phyloP scores from a whole-genome alignment of 208 protist genomes.

The Lotmaria passim region DNA sequence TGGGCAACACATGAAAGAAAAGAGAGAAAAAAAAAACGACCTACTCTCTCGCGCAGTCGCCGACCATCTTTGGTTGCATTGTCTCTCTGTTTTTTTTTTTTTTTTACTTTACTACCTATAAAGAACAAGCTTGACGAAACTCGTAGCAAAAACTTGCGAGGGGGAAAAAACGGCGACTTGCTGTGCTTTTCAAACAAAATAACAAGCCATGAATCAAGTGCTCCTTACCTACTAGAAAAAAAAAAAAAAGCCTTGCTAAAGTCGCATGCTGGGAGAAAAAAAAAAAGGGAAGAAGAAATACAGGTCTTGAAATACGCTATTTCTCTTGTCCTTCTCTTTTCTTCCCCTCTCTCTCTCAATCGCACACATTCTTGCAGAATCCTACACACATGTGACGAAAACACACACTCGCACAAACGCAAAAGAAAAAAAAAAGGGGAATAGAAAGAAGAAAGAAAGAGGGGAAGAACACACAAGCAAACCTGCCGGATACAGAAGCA shows the following conservation, averaged over 20 bases:
- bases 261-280: background rate
- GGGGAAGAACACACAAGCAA: background rate
- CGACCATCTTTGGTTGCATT: too few species aligned
- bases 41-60: too few species aligned
- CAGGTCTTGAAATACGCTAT: background rate
- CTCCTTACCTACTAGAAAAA: conserved; percentile 16
- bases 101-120: conserved; percentile 22
- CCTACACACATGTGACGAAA: background rate
- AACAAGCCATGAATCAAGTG: background rate
- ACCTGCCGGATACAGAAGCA: conserved; percentile 8
- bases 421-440: background rate
- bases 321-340: background rate
- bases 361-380: background rate
- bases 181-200: too few species aligned
- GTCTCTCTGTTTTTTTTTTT: conserved; percentile 9
- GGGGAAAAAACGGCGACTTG: background rate
- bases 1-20: too few species aligned
- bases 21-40: too few species aligned
- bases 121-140: conserved; percentile 18
- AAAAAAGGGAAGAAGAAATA: conserved; percentile 17
- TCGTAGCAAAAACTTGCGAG: background rate
- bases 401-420: background rate
- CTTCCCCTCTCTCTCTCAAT: background rate
- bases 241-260: too few species aligned
- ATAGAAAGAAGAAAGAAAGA: conserved; percentile 14